phyloP scores from a whole-genome alignment of 179 eudicot species.

The Nepenthes alata region DNA sequence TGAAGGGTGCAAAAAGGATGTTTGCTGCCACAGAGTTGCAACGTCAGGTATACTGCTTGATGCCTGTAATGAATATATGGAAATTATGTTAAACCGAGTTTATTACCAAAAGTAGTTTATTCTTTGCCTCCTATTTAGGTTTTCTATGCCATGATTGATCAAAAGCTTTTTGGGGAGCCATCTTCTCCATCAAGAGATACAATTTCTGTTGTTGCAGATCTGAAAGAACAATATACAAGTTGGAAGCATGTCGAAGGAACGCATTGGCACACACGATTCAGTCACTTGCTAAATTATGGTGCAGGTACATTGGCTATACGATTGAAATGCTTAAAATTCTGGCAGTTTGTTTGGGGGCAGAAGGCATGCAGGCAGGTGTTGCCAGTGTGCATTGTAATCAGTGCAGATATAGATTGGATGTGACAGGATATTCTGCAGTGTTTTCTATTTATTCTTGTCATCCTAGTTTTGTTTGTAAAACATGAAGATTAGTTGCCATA shows the following conservation, averaged over 20 bases:
- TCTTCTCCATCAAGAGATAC: slow-evolving; percentile 43
- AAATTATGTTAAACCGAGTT: slow-evolving; percentile 1
- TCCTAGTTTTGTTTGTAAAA: background rate
- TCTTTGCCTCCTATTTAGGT: slow-evolving; percentile 32
- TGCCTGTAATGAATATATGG: background rate
- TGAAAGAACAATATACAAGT: slow-evolving; percentile 56
- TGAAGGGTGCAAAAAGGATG: slow-evolving; percentile 67
- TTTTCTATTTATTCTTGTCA: background rate
- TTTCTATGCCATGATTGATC: slow-evolving; percentile 75
- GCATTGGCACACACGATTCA: slow-evolving; percentile 91
- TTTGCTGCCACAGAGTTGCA: slow-evolving; percentile 97
- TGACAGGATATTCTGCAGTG: too few species aligned
- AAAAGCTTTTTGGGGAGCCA: slow-evolving; percentile 60
- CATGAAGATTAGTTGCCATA: too few species aligned
- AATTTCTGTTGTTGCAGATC: slow-evolving; percentile 48
- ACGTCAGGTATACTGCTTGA: slow-evolving; percentile 57
- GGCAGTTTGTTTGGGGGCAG: too few species aligned
- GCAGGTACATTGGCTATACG: slow-evolving; percentile 43
- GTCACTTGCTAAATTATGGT: slow-evolving; percentile 80
- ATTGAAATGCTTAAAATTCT: too few species aligned
- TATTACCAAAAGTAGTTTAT: background rate
- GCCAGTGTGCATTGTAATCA: too few species aligned
- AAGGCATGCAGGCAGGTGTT: too few species aligned
- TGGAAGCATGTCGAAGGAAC: slow-evolving; percentile 90
- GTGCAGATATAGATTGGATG: too few species aligned